Evolutionary conservation across 1,139 yeast genomes (phyloP).

Genomic region (Zygoascus meyerae): DNA sequence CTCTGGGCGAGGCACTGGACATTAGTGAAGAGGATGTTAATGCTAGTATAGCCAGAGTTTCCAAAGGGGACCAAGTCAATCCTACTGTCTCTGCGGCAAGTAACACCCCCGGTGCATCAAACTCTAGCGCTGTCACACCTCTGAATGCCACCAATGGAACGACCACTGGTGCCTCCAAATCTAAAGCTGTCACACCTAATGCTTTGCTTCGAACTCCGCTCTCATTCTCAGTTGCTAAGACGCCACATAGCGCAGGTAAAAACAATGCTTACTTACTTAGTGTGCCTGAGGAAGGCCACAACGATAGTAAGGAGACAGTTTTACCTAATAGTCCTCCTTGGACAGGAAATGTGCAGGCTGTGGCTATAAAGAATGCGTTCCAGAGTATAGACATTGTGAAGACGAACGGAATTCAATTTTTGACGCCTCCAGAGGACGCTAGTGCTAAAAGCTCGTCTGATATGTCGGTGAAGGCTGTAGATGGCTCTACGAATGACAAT

Average conservation of each 20-base stretch:
- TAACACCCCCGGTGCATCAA: slow-evolving; percentile 4
- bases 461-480: background rate
- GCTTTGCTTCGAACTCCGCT: slow-evolving; percentile 26
- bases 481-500: slow-evolving; percentile 13
- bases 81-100: slow-evolving; percentile 1
- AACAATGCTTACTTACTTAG: slow-evolving; percentile 13
- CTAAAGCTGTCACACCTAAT: slow-evolving; percentile 23
- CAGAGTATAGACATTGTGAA: slow-evolving; percentile 26
- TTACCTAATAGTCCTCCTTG: slow-evolving; percentile 21
- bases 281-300: slow-evolving; percentile 19
- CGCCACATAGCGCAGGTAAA: slow-evolving; percentile 17
- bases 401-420: slow-evolving; percentile 24
- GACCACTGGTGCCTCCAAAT: slow-evolving; percentile 6
- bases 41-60: slow-evolving; percentile 8
- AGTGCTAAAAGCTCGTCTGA: slow-evolving; percentile 1
- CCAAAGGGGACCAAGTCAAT: background rate
- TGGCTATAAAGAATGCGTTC: slow-evolving; percentile 26
- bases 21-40: slow-evolving; percentile 25
- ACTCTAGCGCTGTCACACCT: slow-evolving; percentile 10
- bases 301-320: slow-evolving; percentile 8
- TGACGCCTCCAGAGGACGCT: slow-evolving; percentile 26
- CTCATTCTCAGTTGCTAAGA: slow-evolving; percentile 25
- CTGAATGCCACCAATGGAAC: too few species aligned
- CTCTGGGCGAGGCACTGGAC: slow-evolving; percentile 29
- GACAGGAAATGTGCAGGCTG: slow-evolving; percentile 28